Base-by-base conservation (phyloP, 106 monocot species). In the Agapanthus africanus region DNA sequence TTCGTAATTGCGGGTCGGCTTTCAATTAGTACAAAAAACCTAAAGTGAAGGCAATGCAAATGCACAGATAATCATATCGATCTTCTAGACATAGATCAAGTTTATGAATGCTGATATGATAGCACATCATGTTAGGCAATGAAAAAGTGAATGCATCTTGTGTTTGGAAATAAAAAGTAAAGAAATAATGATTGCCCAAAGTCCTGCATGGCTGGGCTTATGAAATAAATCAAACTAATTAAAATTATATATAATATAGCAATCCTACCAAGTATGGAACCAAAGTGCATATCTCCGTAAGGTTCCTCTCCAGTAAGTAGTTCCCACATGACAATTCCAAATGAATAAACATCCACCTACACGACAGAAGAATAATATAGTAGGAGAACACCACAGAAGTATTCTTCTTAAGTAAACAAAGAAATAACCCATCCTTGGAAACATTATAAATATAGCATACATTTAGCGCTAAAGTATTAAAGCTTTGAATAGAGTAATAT, bases 301-400 rank as follows among this genome's bases (percentile, higher is more conserved):
- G 97, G 97, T 27, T 97, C 91, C 73, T 97, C 91, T 40, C 89
- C 91, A 47, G 97, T 97, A 50, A 97, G 92, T 52, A 97, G 71
- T 74, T 97, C 97, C 97, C 97, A 97, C 97, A 97, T 86, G 51
- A 86, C 88, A 71, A 97, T 87, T 1, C 97, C 97, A 74, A 92
- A 97, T 39, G 97, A 97, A 70, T 97, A 97, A 64, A 97, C 95
- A 75, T 97, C 95, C 73, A 97, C 77, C 95, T 97, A 70, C 73
- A 75, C 5, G 19, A 47, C 19, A 47, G 19, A 76, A 66, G 21
- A 27, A 66, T 2, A 47, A 4, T 42, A 27, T 32, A 49, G 5
- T 63, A 64, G 38, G 11, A 28, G 35, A 26, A 38, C 21, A 25
- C 18, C 54, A 54, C 27, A 54, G 15, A 65, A 11, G 40, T 41